A percentile compares a stretch with the other conserved stretches of the same genome.
Conservation (phyloP, 208 protist genomes). For the Crithidia brevicula region DNA sequence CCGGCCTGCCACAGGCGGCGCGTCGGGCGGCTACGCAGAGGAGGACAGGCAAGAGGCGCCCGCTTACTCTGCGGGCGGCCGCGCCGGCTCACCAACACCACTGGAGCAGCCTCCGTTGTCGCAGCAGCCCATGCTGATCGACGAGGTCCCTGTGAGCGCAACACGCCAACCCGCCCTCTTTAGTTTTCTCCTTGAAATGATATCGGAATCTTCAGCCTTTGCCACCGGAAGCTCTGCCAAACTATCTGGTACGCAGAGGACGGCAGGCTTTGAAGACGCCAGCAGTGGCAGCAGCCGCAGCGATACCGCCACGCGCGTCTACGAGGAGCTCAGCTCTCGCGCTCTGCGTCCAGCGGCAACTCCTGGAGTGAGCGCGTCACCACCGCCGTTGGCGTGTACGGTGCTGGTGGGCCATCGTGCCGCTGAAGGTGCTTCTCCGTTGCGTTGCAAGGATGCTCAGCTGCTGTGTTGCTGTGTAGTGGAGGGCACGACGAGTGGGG, state of each 20-base stretch:
- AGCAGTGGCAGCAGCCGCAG: background rate
- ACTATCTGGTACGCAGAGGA: no score
- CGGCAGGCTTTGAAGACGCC: no score
- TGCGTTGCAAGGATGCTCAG: background rate
- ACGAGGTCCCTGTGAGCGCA: conserved; percentile 36
- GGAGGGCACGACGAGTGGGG: background rate
- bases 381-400: background rate
- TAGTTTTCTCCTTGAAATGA: conserved; percentile 6
- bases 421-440: background rate
- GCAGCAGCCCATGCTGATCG: conserved; percentile 18
- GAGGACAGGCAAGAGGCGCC: conserved; percentile 4
- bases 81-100: conserved; percentile 19
- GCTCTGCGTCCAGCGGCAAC: background rate
- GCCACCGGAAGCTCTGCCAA: no score
- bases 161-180: conserved; percentile 26
- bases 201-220: no score
- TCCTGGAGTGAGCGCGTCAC: background rate
- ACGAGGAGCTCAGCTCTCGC: background rate
- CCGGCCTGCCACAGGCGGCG: background rate
- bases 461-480: conserved; percentile 27
- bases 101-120: conserved; percentile 10
- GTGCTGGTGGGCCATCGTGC: no score
- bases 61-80: background rate
- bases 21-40: conserved; percentile 3
- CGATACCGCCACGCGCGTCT: background rate